Evolutionary conservation across 257 asterid species (phyloP).

Genomic region (Marsdenia floribunda): DNA sequence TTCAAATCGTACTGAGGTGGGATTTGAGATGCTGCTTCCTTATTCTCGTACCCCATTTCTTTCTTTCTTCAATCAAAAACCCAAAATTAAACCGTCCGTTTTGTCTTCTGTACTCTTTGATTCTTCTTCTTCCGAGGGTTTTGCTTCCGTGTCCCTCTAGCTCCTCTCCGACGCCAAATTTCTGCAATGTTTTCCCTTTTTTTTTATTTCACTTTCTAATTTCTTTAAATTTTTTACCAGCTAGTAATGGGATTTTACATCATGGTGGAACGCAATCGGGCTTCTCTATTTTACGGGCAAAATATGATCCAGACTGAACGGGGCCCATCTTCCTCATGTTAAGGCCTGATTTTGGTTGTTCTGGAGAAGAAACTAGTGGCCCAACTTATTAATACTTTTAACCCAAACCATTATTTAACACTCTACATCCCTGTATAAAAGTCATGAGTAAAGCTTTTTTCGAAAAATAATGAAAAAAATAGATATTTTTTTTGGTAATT

Average conservation of each 20-base stretch:
- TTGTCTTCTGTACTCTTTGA: background rate
- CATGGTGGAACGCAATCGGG: background rate
- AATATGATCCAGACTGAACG: background rate
- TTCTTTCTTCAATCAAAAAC: background rate
- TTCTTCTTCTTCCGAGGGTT: conserved; percentile 13
- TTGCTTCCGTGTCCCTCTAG: background rate
- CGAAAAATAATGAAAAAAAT: too few relatives aligned
- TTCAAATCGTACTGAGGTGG: conserved; percentile 54
- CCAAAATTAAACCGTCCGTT: background rate
- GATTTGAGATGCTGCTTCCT: conserved; percentile 19
- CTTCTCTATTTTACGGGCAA: background rate
- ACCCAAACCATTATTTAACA: too few relatives aligned
- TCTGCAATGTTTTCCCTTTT: background rate
- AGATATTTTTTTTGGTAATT: too few relatives aligned
- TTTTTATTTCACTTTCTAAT: background rate
- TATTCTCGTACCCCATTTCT: conserved; percentile 50
- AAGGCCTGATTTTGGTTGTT: too few relatives aligned
- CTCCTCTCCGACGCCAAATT: background rate
- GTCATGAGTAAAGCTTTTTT: too few relatives aligned
- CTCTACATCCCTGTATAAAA: too few relatives aligned
- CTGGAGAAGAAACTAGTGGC: too few relatives aligned
- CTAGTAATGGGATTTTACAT: too few relatives aligned
- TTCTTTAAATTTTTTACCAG: background rate
- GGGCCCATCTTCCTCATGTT: background rate
- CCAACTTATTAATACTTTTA: too few relatives aligned